phyloP scores from a whole-genome alignment of 345 rosid genomes.

The Citrus sinensis region DNA sequence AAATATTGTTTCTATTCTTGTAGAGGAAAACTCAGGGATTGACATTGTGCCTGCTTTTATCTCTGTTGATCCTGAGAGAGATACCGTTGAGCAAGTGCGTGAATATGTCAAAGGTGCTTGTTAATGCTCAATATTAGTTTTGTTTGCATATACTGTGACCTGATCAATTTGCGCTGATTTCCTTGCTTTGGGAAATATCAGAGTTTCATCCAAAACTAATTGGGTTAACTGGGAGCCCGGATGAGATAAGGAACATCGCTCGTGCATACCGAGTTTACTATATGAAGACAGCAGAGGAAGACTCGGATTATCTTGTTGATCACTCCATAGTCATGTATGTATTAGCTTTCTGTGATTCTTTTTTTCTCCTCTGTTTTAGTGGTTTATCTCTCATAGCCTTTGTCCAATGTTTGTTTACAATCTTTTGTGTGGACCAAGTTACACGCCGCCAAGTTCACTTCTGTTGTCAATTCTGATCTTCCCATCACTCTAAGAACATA shows the following conservation, averaged over 20 bases:
- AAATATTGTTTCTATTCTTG: conserved; percentile 10
- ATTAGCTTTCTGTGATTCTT: conserved; percentile 1
- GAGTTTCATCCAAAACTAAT: conserved; percentile 88
- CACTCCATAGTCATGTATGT: conserved; percentile 95
- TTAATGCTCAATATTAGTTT: not conserved
- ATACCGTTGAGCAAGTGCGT: conserved; percentile 83
- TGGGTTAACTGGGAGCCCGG: conserved; percentile 82
- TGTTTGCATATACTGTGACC: not conserved
- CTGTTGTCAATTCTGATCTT: not conserved
- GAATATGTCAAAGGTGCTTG: conserved; percentile 86
- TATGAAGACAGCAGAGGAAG: conserved; percentile 96
- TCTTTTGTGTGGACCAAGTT: not conserved
- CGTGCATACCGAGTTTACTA: conserved; percentile 92
- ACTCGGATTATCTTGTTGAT: conserved; percentile 97
- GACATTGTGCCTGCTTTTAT: conserved; percentile 82
- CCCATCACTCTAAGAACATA: not conserved
- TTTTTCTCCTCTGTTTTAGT: not conserved
- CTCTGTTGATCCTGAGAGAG: conserved; percentile 97
- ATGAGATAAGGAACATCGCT: conserved; percentile 75
- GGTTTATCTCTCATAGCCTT: not conserved
- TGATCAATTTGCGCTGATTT: not conserved
- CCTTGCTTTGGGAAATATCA: conserved; percentile 8
- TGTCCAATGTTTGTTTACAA: not conserved
- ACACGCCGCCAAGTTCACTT: not conserved
- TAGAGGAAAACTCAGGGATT: conserved; percentile 72